phyloP scores from a whole-genome alignment of 495 filamentous ascomycete genomes.

The Hyaloscypha finlandica region DNA sequence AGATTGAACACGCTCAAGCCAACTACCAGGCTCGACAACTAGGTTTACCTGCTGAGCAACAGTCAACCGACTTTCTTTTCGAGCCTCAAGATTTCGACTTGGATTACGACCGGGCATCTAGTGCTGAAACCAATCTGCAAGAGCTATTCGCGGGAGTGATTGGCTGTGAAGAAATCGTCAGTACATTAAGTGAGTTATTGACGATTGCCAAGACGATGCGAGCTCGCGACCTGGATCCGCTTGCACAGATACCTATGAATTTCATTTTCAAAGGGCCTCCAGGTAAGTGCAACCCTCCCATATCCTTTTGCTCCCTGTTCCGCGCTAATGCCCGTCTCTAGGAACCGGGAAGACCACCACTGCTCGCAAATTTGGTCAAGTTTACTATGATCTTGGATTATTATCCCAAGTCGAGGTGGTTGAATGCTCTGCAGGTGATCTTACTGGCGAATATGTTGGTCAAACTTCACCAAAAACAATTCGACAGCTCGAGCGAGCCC shows the following conservation, averaged over 20 bases:
- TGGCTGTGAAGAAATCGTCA: conserved; percentile 64
- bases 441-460: conserved; percentile 51
- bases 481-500: conserved; percentile 54
- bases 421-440: conserved; percentile 43
- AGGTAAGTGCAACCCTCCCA: conserved; percentile 18
- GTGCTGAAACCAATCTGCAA: conserved; percentile 50
- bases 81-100: conserved; percentile 69
- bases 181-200: conserved; percentile 61
- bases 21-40: conserved; percentile 28
- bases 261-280: conserved; percentile 67
- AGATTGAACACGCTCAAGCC: conserved; percentile 31
- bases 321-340: conserved; percentile 16
- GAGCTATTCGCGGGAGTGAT: conserved; percentile 66
- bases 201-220: conserved; percentile 53
- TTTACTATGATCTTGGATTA: conserved; percentile 49
- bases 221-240: conserved; percentile 54
- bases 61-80: conserved; percentile 36
- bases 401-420: conserved; percentile 39
- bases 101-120: conserved; percentile 58
- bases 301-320: background rate
- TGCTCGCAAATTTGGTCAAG: conserved; percentile 44
- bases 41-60: background rate
- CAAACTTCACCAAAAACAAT: conserved; percentile 66
- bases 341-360: conserved; percentile 53
- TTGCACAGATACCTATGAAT: conserved; percentile 58